Conservation (phyloP, 1,284 basidiomycete species). For the Volvariella volvacea region DNA sequence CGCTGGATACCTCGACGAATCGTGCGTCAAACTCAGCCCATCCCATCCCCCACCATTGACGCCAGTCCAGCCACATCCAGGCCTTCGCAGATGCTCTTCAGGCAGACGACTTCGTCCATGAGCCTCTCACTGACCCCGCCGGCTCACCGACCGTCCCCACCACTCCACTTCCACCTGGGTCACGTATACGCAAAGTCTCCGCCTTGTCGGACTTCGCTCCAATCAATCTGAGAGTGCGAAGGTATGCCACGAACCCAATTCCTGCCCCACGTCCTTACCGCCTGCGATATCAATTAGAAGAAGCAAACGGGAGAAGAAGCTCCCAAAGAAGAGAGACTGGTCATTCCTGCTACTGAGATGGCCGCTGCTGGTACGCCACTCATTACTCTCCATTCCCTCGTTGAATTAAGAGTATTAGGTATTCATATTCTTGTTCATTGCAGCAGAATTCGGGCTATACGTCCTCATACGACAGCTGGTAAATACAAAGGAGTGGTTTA, state of each 20-base stretch:
- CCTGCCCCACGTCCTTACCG: background rate
- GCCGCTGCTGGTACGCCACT: slow-evolving; percentile 72
- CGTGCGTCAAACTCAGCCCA: slow-evolving; percentile 38
- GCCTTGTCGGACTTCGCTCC: slow-evolving; percentile 93
- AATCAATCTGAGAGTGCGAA: slow-evolving; percentile 75
- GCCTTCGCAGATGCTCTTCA: slow-evolving; percentile 64
- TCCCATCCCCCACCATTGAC: background rate
- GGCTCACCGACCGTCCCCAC: slow-evolving; percentile 27
- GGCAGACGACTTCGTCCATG: slow-evolving; percentile 48
- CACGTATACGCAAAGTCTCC: slow-evolving; percentile 66
- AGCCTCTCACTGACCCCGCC: slow-evolving; percentile 31
- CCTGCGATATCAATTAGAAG: slow-evolving; percentile 24
- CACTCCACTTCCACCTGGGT: slow-evolving; percentile 18
- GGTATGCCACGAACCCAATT: slow-evolving; percentile 30
- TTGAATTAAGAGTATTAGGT: slow-evolving; percentile 32
- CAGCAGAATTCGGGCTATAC: slow-evolving; percentile 82
- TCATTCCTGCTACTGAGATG: slow-evolving; percentile 80
- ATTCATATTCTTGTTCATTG: slow-evolving; percentile 83
- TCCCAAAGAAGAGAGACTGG: slow-evolving; percentile 63
- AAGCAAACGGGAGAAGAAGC: slow-evolving; percentile 40
- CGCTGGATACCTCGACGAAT: slow-evolving; percentile 64
- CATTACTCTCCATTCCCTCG: background rate
- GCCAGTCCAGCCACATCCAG: slow-evolving; percentile 53
- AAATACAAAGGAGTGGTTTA: slow-evolving; percentile 87
- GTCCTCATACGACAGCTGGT: slow-evolving; percentile 87